Conservation (phyloP, 2,329 filamentous ascomycete genomes). For the Tolypocladium paradoxum region DNA sequence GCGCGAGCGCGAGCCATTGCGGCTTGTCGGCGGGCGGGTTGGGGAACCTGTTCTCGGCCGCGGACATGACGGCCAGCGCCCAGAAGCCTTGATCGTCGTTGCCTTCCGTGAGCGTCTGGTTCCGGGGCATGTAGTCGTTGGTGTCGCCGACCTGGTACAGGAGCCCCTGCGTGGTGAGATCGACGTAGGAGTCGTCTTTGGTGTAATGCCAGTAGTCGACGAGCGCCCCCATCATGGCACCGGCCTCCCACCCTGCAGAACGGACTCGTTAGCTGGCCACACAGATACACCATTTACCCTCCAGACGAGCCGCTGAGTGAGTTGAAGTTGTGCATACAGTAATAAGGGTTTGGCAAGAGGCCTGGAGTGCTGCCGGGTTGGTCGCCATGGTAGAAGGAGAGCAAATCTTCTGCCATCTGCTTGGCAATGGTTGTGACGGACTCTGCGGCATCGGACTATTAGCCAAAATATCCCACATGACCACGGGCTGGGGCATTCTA, state of each 20-base stretch:
- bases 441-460: slow-evolving; percentile 21
- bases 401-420: slow-evolving; percentile 39
- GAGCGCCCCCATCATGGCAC: slow-evolving; percentile 59
- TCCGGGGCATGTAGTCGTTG: slow-evolving; percentile 67
- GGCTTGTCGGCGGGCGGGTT: slow-evolving; percentile 45
- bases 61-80: slow-evolving; percentile 59
- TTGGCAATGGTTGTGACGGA: slow-evolving; percentile 39
- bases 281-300: not conserved
- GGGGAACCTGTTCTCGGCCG: slow-evolving; percentile 58
- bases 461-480: not conserved
- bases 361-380: slow-evolving; percentile 39
- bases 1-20: slow-evolving; percentile 60
- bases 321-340: slow-evolving; percentile 29
- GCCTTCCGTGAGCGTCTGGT: slow-evolving; percentile 57
- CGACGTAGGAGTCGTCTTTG: slow-evolving; percentile 60
- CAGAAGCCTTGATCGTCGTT: slow-evolving; percentile 72
- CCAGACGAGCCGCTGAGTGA: not conserved
- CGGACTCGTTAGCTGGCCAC: not conserved
- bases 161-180: slow-evolving; percentile 55
- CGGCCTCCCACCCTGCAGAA: slow-evolving; percentile 56
- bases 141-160: slow-evolving; percentile 64
- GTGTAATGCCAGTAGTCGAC: slow-evolving; percentile 84
- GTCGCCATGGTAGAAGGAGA: slow-evolving; percentile 32
- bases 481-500: slow-evolving; percentile 8
- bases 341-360: slow-evolving; percentile 41